Conservation (phyloP, 495 filamentous ascomycete genomes). For the Poronia punctata region DNA sequence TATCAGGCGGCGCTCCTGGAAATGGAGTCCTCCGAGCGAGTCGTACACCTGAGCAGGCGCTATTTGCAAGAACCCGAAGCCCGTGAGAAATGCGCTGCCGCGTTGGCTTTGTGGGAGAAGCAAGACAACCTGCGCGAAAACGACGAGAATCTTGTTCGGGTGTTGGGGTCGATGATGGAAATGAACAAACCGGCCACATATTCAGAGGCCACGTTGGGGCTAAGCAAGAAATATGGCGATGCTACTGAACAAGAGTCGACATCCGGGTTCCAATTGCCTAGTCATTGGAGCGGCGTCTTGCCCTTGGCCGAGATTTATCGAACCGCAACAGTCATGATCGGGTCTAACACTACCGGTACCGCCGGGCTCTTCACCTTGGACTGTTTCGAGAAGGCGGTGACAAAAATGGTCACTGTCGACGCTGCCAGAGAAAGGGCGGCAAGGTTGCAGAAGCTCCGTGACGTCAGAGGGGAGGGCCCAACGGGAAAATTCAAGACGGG, state of each 20-base stretch:
- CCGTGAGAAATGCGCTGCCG: neutral
- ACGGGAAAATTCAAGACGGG: conserved; percentile 1
- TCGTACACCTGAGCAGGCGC: conserved; percentile 7
- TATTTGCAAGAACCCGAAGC: neutral
- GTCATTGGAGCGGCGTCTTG: conserved; percentile 9
- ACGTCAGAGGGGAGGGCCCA: neutral
- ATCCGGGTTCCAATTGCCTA: neutral
- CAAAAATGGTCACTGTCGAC: neutral
- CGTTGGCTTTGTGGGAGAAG: conserved; percentile 12
- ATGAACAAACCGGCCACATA: neutral
- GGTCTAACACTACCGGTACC: conserved; percentile 22
- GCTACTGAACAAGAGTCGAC: neutral
- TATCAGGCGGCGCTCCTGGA: conserved; percentile 24
- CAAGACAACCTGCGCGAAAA: conserved; percentile 33
- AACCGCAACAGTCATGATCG: conserved; percentile 54
- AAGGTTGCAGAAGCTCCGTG: neutral
- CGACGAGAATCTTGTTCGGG: conserved; percentile 31
- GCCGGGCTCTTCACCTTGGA: conserved; percentile 15
- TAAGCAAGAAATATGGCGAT: neutral
- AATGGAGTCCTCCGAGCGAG: conserved; percentile 20
- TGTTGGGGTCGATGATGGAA: conserved; percentile 26
- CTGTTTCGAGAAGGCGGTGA: conserved; percentile 11
- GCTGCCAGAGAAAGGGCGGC: conserved; percentile 5
- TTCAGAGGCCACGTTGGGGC: conserved; percentile 1
- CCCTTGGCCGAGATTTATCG: conserved; percentile 43